Percentiles rank a stretch among this genome's conserved stretches.
These are phyloP conservation scores for Malassezia globosa DNA, from an alignment of 1,284 basidiomycete species.

Conservation along the genomic window DNA sequence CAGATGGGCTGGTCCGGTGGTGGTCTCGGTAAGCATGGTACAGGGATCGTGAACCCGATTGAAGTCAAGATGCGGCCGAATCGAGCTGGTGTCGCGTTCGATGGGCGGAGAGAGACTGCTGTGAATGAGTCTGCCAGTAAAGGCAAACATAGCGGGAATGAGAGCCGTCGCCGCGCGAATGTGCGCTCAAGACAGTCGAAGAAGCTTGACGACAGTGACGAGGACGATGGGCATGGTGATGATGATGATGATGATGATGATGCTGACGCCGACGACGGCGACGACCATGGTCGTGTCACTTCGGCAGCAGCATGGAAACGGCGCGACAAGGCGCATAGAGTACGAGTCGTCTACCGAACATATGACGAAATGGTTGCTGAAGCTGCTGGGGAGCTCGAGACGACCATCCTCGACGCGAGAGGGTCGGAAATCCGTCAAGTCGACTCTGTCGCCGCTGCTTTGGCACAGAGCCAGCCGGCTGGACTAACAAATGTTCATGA, in stretches of 20 bases:
- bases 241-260: too few species aligned
- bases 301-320: conserved; percentile 25
- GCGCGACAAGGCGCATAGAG: conserved; percentile 20
- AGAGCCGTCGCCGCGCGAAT: conserved; percentile 29
- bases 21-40: conserved; percentile 37
- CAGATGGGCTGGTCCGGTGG: conserved; percentile 46
- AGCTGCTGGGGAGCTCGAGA: conserved; percentile 20
- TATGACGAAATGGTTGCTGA: conserved; percentile 43
- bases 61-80: conserved; percentile 42
- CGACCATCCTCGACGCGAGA: conserved; percentile 36
- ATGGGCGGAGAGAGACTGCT: conserved; percentile 29
- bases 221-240: conserved; percentile 19
- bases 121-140: conserved; percentile 11
- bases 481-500: conserved; percentile 52
- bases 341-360: conserved; percentile 37
- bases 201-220: conserved; percentile 23
- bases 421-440: conserved; percentile 25
- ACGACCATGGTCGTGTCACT: neutral
- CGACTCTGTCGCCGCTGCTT: conserved; percentile 26
- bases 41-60: conserved; percentile 43
- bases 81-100: conserved; percentile 43
- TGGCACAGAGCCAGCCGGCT: conserved; percentile 57
- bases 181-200: too few species aligned
- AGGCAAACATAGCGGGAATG: conserved; percentile 29
- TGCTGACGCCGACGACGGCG: neutral